Evolutionary conservation across 2,329 filamentous ascomycete genomes (phyloP).

Genomic region (Ophiostoma piceae): DNA sequence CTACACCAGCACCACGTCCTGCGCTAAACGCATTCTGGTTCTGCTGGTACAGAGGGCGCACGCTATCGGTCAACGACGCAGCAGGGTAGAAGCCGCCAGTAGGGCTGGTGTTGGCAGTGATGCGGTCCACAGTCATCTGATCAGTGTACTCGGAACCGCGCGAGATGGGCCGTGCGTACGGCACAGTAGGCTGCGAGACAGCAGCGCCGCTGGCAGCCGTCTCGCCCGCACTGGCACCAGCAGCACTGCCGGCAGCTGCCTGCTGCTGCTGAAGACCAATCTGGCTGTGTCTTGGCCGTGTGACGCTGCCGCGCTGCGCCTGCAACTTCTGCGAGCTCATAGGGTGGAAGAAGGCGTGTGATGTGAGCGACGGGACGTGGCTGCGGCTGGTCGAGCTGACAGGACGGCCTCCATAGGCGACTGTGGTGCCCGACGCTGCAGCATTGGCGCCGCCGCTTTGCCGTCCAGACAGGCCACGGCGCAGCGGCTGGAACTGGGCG

Average conservation of each 20-base stretch:
- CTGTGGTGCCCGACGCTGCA: constrained; percentile 7
- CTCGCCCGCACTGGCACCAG: not conserved
- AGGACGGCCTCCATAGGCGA: constrained; percentile 45
- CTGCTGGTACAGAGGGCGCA: constrained; percentile 63
- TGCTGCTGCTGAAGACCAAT: constrained; percentile 21
- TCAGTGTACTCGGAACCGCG: constrained; percentile 78
- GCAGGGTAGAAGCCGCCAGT: constrained; percentile 53
- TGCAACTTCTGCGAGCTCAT: constrained; percentile 96
- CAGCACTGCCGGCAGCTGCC: not conserved
- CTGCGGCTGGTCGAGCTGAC: constrained; percentile 69
- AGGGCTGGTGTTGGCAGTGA: constrained; percentile 70
- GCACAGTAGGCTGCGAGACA: constrained; percentile 36
- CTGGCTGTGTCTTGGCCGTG: constrained; percentile 36
- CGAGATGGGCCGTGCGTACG: constrained; percentile 59
- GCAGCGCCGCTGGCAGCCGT: constrained; percentile 22
- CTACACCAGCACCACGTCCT: not conserved
- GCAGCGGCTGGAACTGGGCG: constrained; percentile 43
- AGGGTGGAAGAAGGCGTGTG: constrained; percentile 87
- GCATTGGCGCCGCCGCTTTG: constrained; percentile 40
- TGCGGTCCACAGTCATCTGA: constrained; percentile 62
- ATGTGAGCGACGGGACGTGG: constrained; percentile 83
- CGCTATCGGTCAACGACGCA: constrained; percentile 69
- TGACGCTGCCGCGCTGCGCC: constrained; percentile 66
- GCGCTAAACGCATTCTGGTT: constrained; percentile 17
- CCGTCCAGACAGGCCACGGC: constrained; percentile 46